Evolutionary conservation across 306 rosid genomes (phyloP).

Genomic region (Glycine soja): DNA sequence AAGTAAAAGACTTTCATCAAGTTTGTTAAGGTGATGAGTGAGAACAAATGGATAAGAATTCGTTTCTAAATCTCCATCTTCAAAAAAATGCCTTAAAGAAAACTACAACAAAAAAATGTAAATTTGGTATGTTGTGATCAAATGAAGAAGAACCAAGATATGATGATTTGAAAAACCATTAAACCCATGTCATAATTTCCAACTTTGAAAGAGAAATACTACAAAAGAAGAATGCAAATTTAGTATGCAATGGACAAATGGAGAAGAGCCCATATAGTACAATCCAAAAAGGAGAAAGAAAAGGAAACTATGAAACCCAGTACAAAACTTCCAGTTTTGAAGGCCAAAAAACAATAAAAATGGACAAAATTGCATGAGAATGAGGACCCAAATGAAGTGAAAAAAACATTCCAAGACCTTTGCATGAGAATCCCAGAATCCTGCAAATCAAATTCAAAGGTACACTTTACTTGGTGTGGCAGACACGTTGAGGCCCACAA

Average conservation of each 20-base stretch:
- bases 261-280: neutral
- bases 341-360: neutral
- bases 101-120: neutral
- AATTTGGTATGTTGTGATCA: constrained; percentile 19
- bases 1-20: constrained; percentile 13
- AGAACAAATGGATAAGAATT: constrained; percentile 32
- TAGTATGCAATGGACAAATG: constrained; percentile 37
- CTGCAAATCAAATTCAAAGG: constrained; percentile 26
- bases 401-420: constrained; percentile 48
- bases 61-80: constrained; percentile 18
- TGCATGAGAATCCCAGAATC: constrained; percentile 47
- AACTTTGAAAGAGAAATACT: neutral
- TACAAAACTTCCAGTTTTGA: constrained; percentile 11
- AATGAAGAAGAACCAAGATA: constrained; percentile 4
- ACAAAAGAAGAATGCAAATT: constrained; percentile 3
- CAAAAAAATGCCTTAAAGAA: neutral
- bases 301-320: neutral
- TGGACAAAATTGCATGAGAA: constrained; percentile 30
- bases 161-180: no score
- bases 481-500: no score
- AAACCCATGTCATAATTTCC: constrained; percentile 23
- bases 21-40: constrained; percentile 18
- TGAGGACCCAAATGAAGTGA: constrained; percentile 18
- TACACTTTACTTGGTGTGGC: neutral
- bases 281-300: neutral